Base-by-base conservation (phyloP, 768 basidiomycete species). In the Solioccasus polychromus region DNA sequence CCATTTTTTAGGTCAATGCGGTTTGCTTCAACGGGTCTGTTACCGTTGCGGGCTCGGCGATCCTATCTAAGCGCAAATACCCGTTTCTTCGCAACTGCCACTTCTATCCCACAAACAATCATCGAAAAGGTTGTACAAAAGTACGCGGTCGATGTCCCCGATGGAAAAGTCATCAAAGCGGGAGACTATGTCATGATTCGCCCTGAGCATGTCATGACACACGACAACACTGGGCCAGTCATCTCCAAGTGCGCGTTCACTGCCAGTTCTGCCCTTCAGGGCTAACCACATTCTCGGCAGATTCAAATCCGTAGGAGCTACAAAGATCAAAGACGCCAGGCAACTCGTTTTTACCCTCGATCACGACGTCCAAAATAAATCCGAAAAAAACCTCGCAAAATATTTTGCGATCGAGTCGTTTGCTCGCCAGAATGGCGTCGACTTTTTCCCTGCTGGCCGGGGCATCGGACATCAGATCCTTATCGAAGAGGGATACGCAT, bases 151-250 rank as follows among this genome's bases (percentile, higher is more conserved):
- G 92, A 85, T 39, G 73, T 93, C 1, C 83, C 91, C 3, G 68
- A 75, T 42, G 87, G 85, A 35, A 90, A 86, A 63, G 71, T 75
- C 14, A 89, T 98, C 54, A 83, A 81, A 57, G 90, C 93, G 29
- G 96, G 95, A 12, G 96, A 99, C 83, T 98, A 98, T 82, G 93
- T 98, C 30, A 99, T 97, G 94, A 96, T 99, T 70, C 82, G 83
- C 32, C 96, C 96, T 19, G 86, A 97, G 63, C 92, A 98, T 78
- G 93, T 97, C 56, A 94, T 94, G 92, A 94, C 91, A 9, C 92
- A 94, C 54, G 96, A 99, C 61, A 98, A 98, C 63, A 99, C 96
- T 11, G 96, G 93, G 0, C 95, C 96, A 7, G 94, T 99, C 52
- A 95, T 99, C 49, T 85, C 88, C 63, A 99, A 98, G 93, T 93